Evolutionary conservation across 106 monocot genomes (phyloP).

Genomic region (Dendrobium huoshanense): DNA sequence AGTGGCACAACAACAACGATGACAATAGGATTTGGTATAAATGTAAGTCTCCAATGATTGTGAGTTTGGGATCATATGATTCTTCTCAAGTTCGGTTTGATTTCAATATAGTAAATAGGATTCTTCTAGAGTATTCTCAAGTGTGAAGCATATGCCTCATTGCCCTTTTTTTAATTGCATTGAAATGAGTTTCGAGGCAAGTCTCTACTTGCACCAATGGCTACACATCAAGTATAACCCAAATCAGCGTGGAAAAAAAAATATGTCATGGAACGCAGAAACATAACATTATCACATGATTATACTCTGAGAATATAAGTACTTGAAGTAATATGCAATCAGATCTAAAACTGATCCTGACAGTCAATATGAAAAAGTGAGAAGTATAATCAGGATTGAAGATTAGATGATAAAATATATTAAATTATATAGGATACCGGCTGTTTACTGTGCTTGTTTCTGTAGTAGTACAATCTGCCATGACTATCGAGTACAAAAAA

Average conservation of each 20-base stretch:
- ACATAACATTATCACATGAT: background rate
- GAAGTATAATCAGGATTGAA: background rate
- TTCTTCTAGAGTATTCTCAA: background rate
- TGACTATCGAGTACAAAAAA: constrained; percentile 96
- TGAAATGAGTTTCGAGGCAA: no score
- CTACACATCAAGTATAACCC: background rate
- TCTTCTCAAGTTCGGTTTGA: no score
- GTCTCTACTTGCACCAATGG: background rate
- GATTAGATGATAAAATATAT: background rate
- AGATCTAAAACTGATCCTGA: background rate
- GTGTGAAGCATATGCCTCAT: background rate
- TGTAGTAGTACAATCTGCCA: constrained; percentile 86
- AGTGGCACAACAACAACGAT: no score
- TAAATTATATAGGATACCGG: constrained; percentile 32
- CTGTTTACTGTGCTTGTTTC: constrained; percentile 58
- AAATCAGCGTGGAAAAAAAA: background rate
- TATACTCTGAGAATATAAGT: background rate
- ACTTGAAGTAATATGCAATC: background rate
- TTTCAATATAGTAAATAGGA: background rate
- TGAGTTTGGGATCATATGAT: no score
- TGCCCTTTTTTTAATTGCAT: no score
- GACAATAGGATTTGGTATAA: no score
- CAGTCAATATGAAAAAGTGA: background rate
- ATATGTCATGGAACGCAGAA: background rate
- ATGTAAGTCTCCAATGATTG: no score